Evolutionary conservation across 2,329 filamentous ascomycete genomes (phyloP).

Genomic region (Nemania abortiva): DNA sequence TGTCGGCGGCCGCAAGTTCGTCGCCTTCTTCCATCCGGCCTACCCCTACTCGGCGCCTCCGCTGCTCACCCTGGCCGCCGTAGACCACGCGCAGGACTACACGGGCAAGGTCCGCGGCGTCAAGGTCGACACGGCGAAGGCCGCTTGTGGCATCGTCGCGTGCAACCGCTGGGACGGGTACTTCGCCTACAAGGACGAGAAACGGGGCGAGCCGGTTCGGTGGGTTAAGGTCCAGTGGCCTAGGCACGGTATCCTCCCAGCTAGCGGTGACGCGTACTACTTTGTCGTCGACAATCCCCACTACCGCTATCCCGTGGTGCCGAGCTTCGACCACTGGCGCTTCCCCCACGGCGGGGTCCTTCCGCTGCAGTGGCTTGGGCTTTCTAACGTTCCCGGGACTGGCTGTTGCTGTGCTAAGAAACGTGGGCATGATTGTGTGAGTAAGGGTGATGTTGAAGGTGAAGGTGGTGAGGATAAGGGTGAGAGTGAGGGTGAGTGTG

Average conservation of each 20-base stretch:
- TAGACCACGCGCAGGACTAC: neutral
- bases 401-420: too few relatives aligned
- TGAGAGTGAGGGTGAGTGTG: too few relatives aligned
- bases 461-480: too few relatives aligned
- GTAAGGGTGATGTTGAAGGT: too few relatives aligned
- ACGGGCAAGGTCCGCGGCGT: too few relatives aligned
- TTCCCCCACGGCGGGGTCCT: slow-evolving; percentile 25
- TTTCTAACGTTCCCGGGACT: too few relatives aligned
- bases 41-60: slow-evolving; percentile 13
- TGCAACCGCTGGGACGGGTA: slow-evolving; percentile 23
- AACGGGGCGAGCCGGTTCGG: neutral
- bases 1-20: neutral
- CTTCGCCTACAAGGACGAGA: slow-evolving; percentile 5
- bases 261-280: slow-evolving; percentile 10
- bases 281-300: slow-evolving; percentile 15
- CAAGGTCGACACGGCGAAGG: slow-evolving; percentile 9
- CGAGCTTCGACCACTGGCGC: slow-evolving; percentile 30
- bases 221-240: neutral
- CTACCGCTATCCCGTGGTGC: slow-evolving; percentile 22
- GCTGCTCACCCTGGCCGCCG: slow-evolving; percentile 18
- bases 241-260: neutral
- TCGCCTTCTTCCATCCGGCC: slow-evolving; percentile 22
- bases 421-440: too few relatives aligned
- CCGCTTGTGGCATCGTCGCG: slow-evolving; percentile 27
- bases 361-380: neutral